Evolutionary conservation across 768 basidiomycete genomes (phyloP), one percentile per base, ranked within the genome.

Genomic region (Podaxis pistillaris): DNA sequence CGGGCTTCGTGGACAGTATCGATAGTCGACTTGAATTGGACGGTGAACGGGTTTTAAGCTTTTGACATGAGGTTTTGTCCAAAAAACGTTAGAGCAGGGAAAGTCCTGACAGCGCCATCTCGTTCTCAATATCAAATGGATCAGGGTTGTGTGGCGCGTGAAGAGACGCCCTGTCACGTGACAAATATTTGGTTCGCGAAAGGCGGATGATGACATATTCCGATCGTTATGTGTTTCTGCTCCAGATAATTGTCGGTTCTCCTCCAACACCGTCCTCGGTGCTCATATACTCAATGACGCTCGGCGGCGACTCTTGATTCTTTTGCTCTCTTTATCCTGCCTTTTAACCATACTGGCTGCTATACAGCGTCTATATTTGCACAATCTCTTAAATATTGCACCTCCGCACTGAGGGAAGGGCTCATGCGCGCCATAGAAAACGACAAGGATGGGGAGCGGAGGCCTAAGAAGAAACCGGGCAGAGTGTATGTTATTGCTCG

Each of bases 391-490:
- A 19, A 4, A 15, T 17, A 46, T 22, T n/a, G 47, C 28, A 15
- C 37, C 49, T 37, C 49, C 47, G 4, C 49, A 22, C 19, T 26
- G 66, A 58, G 69, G 66, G 50, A 71, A 68, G 41, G 68, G 56
- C 56, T 24, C 49, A 65, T 65, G 64, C 64, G 47, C 28, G 56
- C 64, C 33, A 53, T 37, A 36, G 53, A 30, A 5, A 65, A 62
- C 37, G 69, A 71, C 17, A 74, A 72, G 62, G 71, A 67, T 12
- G 65, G 63, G 57, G 64, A 67, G 58, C 68, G 64, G 44, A 72
- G 67, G 67, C 67, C 68, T 49, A 73, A 61, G 64, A 72, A 71
- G 65, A 73, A 73, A 49, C 73, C 73, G 58, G 73, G 73, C 46
- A 69, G 73, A 53, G 69, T 69, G 73, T 74, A 67, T 61, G 73